Conservation (phyloP, 805 yeast genomes). For the Priceomyces medius region DNA sequence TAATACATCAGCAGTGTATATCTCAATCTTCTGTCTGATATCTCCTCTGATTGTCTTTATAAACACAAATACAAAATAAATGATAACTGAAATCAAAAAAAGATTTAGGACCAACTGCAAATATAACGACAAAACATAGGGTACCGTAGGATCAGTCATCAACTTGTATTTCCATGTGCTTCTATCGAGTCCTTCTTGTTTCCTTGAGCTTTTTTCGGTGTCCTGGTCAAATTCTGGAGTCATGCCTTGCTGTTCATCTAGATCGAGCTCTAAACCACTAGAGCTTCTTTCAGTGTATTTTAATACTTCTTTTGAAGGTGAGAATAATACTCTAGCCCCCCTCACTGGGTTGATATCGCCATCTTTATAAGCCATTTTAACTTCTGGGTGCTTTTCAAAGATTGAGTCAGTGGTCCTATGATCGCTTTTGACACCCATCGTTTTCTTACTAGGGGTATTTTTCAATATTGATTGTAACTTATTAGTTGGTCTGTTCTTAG, state of each 20-base stretch:
- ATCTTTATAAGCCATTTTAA: constrained; percentile 16
- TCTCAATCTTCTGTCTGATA: constrained; percentile 66
- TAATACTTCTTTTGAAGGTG: constrained; percentile 31
- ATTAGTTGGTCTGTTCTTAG: background rate
- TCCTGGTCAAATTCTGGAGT: background rate
- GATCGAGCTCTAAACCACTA: constrained; percentile 11
- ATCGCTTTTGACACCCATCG: constrained; percentile 1
- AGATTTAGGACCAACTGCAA: constrained; percentile 63
- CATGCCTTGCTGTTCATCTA: constrained; percentile 3
- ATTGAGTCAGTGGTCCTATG: constrained; percentile 11
- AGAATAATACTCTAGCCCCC: constrained; percentile 31
- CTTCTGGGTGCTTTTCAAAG: constrained; percentile 17
- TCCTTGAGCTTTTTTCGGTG: background rate
- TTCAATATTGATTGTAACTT: constrained; percentile 11
- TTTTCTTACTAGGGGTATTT: constrained; percentile 7
- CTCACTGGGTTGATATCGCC: constrained; percentile 31
- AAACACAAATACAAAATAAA: constrained; percentile 52
- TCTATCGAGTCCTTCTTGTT: background rate
- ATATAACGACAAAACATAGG: constrained; percentile 59
- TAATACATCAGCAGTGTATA: constrained; percentile 56
- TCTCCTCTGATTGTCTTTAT: constrained; percentile 61
- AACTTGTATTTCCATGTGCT: background rate
- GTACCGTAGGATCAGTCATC: constrained; percentile 46
- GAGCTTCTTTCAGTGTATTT: constrained; percentile 18
- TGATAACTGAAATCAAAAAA: constrained; percentile 47